These are phyloP conservation scores for Pseudonitzschia delicatissima DNA, from an alignment of 108 stramenopile species.

Conservation along the genomic window DNA sequence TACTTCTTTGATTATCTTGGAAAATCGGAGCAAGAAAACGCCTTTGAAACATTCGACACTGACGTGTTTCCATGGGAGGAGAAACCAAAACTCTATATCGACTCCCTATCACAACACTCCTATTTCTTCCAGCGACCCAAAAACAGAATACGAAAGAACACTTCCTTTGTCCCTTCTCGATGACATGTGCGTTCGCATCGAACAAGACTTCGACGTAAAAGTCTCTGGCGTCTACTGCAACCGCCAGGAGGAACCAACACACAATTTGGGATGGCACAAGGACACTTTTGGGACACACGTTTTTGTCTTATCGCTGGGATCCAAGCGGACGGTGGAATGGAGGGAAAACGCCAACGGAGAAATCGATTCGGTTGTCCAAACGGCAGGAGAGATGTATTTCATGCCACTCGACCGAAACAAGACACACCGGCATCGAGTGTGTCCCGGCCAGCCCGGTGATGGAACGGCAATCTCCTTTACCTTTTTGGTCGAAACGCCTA, in stretches of 20 bases:
- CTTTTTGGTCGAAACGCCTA: slow-evolving; percentile 15
- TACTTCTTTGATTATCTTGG: no score
- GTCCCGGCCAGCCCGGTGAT: background rate
- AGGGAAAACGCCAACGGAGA: slow-evolving; percentile 6
- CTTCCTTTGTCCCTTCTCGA: no score
- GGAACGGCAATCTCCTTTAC: slow-evolving; percentile 7
- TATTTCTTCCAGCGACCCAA: no score
- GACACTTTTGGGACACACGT: slow-evolving; percentile 24
- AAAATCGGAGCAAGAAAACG: no score
- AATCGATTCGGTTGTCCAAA: slow-evolving; percentile 6
- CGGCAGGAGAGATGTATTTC: slow-evolving; percentile 22
- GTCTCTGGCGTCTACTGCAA: slow-evolving; percentile 23
- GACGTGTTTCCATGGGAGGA: no score
- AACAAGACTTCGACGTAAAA: slow-evolving; percentile 10
- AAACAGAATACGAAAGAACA: no score
- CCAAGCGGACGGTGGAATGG: slow-evolving; percentile 7
- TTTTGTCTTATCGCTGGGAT: slow-evolving; percentile 13
- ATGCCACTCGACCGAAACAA: slow-evolving; percentile 17
- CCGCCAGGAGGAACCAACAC: slow-evolving; percentile 12
- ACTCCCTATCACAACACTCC: no score
- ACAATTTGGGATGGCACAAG: slow-evolving; percentile 20
- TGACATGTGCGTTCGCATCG: slow-evolving; percentile 5
- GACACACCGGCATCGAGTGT: slow-evolving; percentile 19
- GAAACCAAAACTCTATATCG: no score
- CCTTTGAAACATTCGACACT: no score